Evolutionary conservation across 768 basidiomycete species (phyloP).

Genomic region (Panaeolus cyanescens): DNA sequence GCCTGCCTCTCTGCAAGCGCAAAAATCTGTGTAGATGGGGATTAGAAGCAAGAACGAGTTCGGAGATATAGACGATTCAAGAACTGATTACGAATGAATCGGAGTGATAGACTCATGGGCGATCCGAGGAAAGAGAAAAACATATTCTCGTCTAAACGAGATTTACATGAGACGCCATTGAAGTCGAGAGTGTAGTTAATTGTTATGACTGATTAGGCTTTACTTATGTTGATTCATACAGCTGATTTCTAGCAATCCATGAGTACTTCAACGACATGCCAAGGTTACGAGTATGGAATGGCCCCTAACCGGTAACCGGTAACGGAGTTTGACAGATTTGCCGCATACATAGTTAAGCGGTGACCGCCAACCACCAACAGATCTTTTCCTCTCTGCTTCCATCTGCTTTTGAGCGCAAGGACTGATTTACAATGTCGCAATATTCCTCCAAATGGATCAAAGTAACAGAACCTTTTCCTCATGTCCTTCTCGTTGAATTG

Average conservation of each 20-base stretch:
- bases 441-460: slow-evolving; percentile 47
- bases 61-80: slow-evolving; percentile 5
- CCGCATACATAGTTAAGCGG: not conserved
- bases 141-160: not conserved
- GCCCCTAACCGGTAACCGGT: slow-evolving; percentile 3
- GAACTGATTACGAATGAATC: slow-evolving; percentile 5
- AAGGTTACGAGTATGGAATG: too few species aligned
- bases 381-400: not conserved
- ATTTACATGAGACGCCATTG: not conserved
- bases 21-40: slow-evolving; percentile 33
- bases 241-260: too few species aligned
- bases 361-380: not conserved
- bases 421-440: slow-evolving; percentile 21
- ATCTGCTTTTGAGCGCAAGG: not conserved
- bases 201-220: too few species aligned
- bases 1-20: slow-evolving; percentile 34
- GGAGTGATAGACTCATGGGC: not conserved
- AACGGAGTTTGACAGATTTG: not conserved
- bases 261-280: too few species aligned
- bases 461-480: slow-evolving; percentile 46
- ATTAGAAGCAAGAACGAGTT: slow-evolving; percentile 20
- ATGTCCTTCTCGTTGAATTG: slow-evolving; percentile 48
- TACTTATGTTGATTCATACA: too few species aligned
- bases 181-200: too few species aligned
- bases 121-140: not conserved